Evolutionary conservation across 2,329 filamentous ascomycete genomes (phyloP).

Genomic region (Monilinia polystroma): DNA sequence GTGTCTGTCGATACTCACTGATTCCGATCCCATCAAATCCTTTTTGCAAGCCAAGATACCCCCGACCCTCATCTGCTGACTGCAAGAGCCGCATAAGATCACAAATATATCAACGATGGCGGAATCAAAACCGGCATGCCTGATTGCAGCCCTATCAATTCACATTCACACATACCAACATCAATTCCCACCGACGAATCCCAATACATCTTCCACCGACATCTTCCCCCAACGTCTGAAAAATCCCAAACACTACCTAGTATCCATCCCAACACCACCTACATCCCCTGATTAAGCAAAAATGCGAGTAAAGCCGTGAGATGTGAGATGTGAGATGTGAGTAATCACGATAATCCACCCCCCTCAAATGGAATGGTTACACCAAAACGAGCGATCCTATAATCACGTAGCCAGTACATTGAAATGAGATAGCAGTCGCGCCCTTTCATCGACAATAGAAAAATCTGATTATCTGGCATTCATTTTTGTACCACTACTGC

Average conservation of each 20-base stretch:
- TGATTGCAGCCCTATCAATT: constrained; percentile 17
- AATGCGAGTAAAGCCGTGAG: constrained; percentile 28
- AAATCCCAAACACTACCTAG: neutral
- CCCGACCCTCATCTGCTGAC: neutral
- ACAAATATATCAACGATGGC: constrained; percentile 2
- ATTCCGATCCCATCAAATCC: neutral
- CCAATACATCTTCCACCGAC: constrained; percentile 8
- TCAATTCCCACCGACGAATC: constrained; percentile 28
- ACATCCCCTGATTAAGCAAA: constrained; percentile 31
- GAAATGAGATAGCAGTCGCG: neutral
- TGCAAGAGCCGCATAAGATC: neutral
- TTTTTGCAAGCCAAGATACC: neutral
- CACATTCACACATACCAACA: neutral
- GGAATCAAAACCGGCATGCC: constrained; percentile 34
- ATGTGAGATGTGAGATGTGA: constrained; percentile 29
- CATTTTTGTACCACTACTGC: constrained; percentile 19
- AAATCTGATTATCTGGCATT: constrained; percentile 22
- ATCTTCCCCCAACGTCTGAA: neutral
- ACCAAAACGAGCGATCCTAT: constrained; percentile 23
- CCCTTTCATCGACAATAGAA: neutral
- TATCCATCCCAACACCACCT: neutral
- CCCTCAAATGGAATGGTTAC: constrained; percentile 20
- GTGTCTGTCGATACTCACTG: neutral
- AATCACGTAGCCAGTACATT: constrained; percentile 1
- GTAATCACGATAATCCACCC: constrained; percentile 27